Base-by-base conservation (phyloP, 306 rosid genomes). In the Vigna angularis region DNA sequence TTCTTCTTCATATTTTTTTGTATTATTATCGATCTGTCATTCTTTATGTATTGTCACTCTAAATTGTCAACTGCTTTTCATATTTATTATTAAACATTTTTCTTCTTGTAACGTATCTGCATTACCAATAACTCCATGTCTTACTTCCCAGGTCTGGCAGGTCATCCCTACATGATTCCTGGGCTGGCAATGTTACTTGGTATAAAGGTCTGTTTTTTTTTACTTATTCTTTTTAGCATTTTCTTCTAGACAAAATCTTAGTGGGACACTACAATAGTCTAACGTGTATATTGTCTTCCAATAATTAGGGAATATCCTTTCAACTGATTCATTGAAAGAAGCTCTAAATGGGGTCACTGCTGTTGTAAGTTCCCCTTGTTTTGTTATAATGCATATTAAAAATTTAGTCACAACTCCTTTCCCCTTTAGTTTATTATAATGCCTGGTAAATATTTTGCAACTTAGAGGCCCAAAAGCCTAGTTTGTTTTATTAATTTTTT, bases 321-420 rank as follows among this genome's bases (percentile, higher is more conserved):
- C 92, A 42, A 76, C 89, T 69, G 94, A 91, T 57, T 88, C 99
- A 36, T 89, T 83, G 93, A 85, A 89, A 82, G 98, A 92, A 64
- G 98, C 99, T 80, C 76, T 95, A 30, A 52, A 76, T 73, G 99
- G 91, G 62, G 97, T 93, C 81, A 89, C 98, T 16, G 83, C 99
- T 75, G 94, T 95, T 77, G 99, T 95, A 95, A 87, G 89, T 79
- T 44, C 62, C 72, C 64, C 74, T 81, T 66, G 44, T 62, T 78
- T 81, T 63, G 62, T 53, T 72, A 38, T 61, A 7, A 44, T 72
- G 64, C 14, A 18, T 26, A 1, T 52, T 58, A 57, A 44, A 42
- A 20, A 0, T 20, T 20, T 45, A 11, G 34, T 92, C 72, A 93
- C 90, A 92, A 86, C 87, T 78, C 47, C 11, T 42, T 42, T 72